Evolutionary conservation across 805 yeast species (phyloP), one percentile per base, ranked within the genome.

Genomic region (Kazachstania africana): DNA sequence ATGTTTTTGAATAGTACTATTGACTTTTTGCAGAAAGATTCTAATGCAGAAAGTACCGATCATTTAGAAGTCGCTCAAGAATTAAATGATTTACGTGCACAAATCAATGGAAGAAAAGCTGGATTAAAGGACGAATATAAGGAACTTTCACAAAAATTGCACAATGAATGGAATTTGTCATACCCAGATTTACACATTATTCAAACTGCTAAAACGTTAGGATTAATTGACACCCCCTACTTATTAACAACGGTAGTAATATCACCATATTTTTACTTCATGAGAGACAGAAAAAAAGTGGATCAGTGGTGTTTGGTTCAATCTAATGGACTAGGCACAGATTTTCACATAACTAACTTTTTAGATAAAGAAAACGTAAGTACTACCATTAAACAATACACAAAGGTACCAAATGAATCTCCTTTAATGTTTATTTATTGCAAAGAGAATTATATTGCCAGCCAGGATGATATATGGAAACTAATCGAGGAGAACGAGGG

Each of bases 401-500:
- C 58, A 5, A 42, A 42, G 18, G 31, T 28, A 16, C 42, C 54
- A 2, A 51, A 48, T 28, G 50, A 44, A 16, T 39, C 48, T 5
- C 58, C 59, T 4, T 36, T 53, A n/a, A 45, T 54, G 52, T 49
- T 53, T 28, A 38, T 47, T 13, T 53, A 44, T 33, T 35, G 46
- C 22, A 45, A 44, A 27, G 27, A 38, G 25, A 36, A 38, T 22
- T 31, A 31, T 14, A 36, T 47, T n/a, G 45, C 44, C 16, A 36
- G 35, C n/a, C 42, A 42, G 12, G 40, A 37, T 1, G 18, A 26
- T 4, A 38, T 48, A 6, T 23, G 24, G 16, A 35, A 35, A 25
- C 20, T 38, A 6, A 27, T 51, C 9, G 47, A 42, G 19, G 15
- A 34, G 6, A 53, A 51, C 23, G 24, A 26, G 14, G 55, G 55